Conservation (phyloP, 1,284 basidiomycete species). For the Peniophora sp. region DNA sequence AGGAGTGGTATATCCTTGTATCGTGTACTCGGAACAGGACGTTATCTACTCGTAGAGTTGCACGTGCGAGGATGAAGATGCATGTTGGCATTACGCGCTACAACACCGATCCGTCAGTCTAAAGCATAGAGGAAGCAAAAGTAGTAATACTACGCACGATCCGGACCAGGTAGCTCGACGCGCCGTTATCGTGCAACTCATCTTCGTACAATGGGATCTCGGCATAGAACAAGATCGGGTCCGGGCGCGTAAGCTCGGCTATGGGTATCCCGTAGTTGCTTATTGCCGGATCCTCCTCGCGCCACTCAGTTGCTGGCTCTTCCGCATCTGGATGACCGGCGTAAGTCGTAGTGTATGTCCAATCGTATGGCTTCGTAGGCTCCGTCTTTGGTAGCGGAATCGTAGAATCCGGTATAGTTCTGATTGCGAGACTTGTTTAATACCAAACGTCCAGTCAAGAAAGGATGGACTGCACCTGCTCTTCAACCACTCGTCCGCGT, state of each 20-base stretch:
- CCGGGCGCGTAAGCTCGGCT: slow-evolving; percentile 76
- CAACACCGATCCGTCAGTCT: not conserved
- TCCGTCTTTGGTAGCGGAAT: slow-evolving; percentile 68
- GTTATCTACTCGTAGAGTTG: slow-evolving; percentile 92
- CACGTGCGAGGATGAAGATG: slow-evolving; percentile 85
- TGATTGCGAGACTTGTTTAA: slow-evolving; percentile 18
- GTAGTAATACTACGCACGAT: slow-evolving; percentile 53
- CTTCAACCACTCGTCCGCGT: slow-evolving; percentile 91
- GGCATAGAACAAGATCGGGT: slow-evolving; percentile 93
- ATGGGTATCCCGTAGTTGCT: slow-evolving; percentile 66
- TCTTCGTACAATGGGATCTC: slow-evolving; percentile 91
- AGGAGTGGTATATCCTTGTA: slow-evolving; percentile 86
- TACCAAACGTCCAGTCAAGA: not conserved
- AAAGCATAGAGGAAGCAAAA: not conserved
- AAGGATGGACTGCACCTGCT: slow-evolving; percentile 55
- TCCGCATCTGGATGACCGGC: slow-evolving; percentile 45
- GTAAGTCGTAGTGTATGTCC: slow-evolving; percentile 95
- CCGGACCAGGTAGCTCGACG: slow-evolving; percentile 73
- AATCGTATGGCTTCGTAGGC: slow-evolving; percentile 86
- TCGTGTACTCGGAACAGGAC: slow-evolving; percentile 92
- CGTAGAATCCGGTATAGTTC: slow-evolving; percentile 55
- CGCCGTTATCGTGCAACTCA: slow-evolving; percentile 91
- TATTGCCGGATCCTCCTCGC: slow-evolving; percentile 43
- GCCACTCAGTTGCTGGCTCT: slow-evolving; percentile 30
- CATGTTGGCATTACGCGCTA: slow-evolving; percentile 98